phyloP scores from a whole-genome alignment of 225 moss, liverwort and hornwort species.

The Takakia lepidozioides region DNA sequence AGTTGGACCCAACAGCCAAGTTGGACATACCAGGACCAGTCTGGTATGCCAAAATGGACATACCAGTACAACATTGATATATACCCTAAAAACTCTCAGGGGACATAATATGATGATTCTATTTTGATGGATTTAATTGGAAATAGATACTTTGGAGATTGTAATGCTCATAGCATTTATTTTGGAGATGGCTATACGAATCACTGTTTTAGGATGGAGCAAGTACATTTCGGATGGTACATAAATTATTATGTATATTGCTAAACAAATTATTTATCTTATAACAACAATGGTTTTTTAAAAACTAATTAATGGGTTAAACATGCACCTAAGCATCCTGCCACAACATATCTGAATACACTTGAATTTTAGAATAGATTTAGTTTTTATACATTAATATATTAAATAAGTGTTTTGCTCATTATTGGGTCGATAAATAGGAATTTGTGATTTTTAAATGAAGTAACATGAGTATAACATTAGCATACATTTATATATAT shows the following conservation, averaged over 20 bases:
- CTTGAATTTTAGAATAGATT: too few species aligned
- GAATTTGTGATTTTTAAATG: too few species aligned
- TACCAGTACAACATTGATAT: too few species aligned
- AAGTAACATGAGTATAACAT: too few species aligned
- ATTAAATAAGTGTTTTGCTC: too few species aligned
- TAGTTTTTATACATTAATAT: too few species aligned
- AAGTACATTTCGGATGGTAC: conserved; percentile 43
- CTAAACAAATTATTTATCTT: not conserved
- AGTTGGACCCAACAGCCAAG: too few species aligned
- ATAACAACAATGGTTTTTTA: not conserved
- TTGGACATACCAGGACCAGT: too few species aligned
- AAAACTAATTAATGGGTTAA: not conserved
- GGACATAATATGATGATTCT: not conserved
- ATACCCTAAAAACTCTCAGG: too few species aligned
- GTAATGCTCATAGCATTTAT: conserved; percentile 46
- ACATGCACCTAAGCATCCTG: not conserved
- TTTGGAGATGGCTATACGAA: conserved; percentile 56
- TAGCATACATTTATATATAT: too few species aligned
- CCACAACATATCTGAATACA: not conserved
- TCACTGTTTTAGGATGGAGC: conserved; percentile 40
- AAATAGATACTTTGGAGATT: conserved; percentile 44
- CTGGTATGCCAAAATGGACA: too few species aligned
- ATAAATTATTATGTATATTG: conserved; percentile 3
- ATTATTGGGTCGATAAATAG: too few species aligned
- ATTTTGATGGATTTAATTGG: not conserved